Evolutionary conservation across 2,329 filamentous ascomycete species (phyloP), one percentile per base, ranked within the genome.

Genomic region (Eutypella sp.): DNA sequence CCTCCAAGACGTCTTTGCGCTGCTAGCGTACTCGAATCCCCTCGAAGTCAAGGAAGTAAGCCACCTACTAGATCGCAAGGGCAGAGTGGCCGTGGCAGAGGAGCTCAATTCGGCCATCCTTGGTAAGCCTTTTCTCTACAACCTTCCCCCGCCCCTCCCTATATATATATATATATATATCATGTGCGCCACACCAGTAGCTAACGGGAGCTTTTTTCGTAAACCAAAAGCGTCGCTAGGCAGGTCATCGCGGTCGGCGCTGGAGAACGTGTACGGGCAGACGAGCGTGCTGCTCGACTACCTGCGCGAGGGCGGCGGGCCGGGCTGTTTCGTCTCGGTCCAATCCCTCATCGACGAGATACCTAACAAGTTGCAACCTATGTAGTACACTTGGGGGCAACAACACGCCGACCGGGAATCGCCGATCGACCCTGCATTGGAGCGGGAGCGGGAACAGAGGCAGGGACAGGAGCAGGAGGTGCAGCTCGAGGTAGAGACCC

Each of bases 31-130:
- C 60, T 70, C 80, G 29, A 88, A 96, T 60, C 88, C 91, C 1
- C 75, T 86, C 15, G 81, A 84, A 55, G 89, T 87, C 51, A 75
- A 78, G 41, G 80, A 85, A 48, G 78, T 96, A 47, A 84, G 85
- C 15, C 85, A 89, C 60, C 70, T 96, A 48, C 72, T 99, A 47
- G 88, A 95, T 57, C 75, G 79, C 33, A 80, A 78, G 43, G 89
- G 88, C 1, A 75, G 93, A 37, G 80, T 84, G 16, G 75, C 81
- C 16, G 89, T 97, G 34, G 91, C 91, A 8, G 93, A 99, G 69
- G 91, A 96, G 65, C 73, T 99, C 46, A 97, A 97, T 66, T 88
- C 89, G 49, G 91, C 89, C 40, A 96, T 99, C 57, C 67, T 99
- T 49, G 82, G 90, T 95, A 72, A 71, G 83, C n/a, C n/a, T n/a